phyloP scores from a whole-genome alignment of 1,284 basidiomycete species.

The Volvariella surrecta region DNA sequence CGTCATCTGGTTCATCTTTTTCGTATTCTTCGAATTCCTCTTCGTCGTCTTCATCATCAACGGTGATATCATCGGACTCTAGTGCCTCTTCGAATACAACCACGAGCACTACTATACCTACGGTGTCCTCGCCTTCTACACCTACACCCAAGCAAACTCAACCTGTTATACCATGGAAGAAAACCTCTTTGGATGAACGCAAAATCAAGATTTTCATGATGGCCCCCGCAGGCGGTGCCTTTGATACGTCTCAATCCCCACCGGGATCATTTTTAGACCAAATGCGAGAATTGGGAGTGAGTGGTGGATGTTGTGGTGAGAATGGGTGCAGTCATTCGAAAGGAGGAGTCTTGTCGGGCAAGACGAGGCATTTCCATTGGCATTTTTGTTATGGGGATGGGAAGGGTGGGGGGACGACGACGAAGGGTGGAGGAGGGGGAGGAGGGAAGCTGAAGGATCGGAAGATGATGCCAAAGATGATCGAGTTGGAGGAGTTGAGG shows the following conservation, averaged over 20 bases:
- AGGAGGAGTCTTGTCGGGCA: constrained; percentile 5
- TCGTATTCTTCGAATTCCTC: constrained; percentile 11
- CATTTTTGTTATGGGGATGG: constrained; percentile 2
- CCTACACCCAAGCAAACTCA: constrained; percentile 28
- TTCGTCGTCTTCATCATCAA: background rate
- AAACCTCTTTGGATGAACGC: constrained; percentile 36
- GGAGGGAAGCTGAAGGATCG: constrained; percentile 16
- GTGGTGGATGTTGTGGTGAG: constrained; percentile 7
- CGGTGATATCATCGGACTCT: constrained; percentile 1
- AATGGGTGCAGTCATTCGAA: constrained; percentile 5
- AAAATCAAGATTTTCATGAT: constrained; percentile 41
- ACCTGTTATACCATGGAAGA: constrained; percentile 34
- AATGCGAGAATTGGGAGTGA: no score
- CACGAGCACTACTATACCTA: constrained; percentile 4
- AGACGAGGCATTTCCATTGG: constrained; percentile 1
- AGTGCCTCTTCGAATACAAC: constrained; percentile 3
- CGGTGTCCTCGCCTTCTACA: constrained; percentile 12
- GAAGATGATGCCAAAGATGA: constrained; percentile 21
- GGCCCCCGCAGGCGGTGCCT: constrained; percentile 17
- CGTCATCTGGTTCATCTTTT: constrained; percentile 8
- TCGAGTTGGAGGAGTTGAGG: constrained; percentile 32
- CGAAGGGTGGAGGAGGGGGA: constrained; percentile 7
- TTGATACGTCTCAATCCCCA: constrained; percentile 9
- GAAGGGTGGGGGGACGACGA: constrained; percentile 2
- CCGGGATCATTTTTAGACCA: no score